Percentiles rank a stretch among this genome's conserved stretches.
These are phyloP conservation scores for Alternaria sp. DNA, from an alignment of 2,329 filamentous ascomycete genomes.

Conservation along the genomic window DNA sequence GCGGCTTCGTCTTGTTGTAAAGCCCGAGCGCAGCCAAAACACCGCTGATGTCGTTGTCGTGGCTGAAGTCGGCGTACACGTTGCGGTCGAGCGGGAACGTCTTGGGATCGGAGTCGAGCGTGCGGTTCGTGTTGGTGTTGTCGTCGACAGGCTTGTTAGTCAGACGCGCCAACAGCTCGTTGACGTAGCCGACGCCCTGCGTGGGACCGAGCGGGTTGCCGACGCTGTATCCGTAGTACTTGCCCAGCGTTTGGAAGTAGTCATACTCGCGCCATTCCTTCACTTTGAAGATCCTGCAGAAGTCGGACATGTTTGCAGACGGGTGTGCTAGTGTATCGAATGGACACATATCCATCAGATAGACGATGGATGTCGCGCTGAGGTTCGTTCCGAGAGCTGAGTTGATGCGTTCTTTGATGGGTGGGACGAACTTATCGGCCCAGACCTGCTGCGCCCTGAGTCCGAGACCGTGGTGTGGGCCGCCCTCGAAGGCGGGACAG, in stretches of 20 bases:
- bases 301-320: slow-evolving; percentile 65
- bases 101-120: slow-evolving; percentile 68
- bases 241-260: slow-evolving; percentile 79
- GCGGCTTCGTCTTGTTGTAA: slow-evolving; percentile 68
- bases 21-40: slow-evolving; percentile 79
- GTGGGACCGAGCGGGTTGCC: slow-evolving; percentile 82
- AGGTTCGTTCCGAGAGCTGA: slow-evolving; percentile 72
- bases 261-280: slow-evolving; percentile 80
- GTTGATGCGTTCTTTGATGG: slow-evolving; percentile 74
- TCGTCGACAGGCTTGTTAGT: slow-evolving; percentile 73
- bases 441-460: slow-evolving; percentile 63
- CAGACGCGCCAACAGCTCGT: slow-evolving; percentile 84
- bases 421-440: slow-evolving; percentile 67
- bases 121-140: slow-evolving; percentile 76
- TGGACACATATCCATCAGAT: slow-evolving; percentile 87
- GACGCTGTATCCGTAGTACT: slow-evolving; percentile 81
- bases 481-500: slow-evolving; percentile 74
- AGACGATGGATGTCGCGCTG: slow-evolving; percentile 66
- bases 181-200: slow-evolving; percentile 85
- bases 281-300: slow-evolving; percentile 76
- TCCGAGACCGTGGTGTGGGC: slow-evolving; percentile 57
- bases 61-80: slow-evolving; percentile 88
- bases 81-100: slow-evolving; percentile 74
- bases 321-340: slow-evolving; percentile 74
- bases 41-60: slow-evolving; percentile 85